These are phyloP conservation scores for Blepharisma undulans DNA, from an alignment of 169 alveolate species.

Conservation along the genomic window DNA sequence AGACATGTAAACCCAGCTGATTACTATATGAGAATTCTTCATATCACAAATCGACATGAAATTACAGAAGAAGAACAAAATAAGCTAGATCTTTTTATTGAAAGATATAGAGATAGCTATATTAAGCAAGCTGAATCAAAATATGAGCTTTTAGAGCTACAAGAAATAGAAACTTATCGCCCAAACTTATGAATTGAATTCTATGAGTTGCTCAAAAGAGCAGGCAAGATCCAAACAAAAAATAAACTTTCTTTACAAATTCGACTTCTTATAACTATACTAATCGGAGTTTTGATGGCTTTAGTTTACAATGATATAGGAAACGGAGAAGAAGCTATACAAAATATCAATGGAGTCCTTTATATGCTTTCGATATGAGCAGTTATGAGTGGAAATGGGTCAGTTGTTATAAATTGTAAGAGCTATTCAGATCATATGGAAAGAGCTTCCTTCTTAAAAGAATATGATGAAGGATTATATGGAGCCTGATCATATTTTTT, in stretches of 20 bases:
- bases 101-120: conserved; percentile 26
- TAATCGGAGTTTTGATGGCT: not conserved
- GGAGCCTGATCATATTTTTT: not conserved
- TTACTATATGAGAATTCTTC: conserved; percentile 46
- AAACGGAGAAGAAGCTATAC: not conserved
- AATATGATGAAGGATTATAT: not conserved
- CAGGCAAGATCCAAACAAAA: not conserved
- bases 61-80: not conserved
- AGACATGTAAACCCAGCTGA: conserved; percentile 56
- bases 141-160: not conserved
- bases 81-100: not conserved
- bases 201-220: not conserved
- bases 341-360: not conserved
- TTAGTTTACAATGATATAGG: not conserved
- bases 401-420: not conserved
- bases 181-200: not conserved
- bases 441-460: not conserved
- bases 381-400: not conserved
- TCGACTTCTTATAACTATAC: not conserved
- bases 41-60: conserved; percentile 5
- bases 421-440: not conserved
- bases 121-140: not conserved
- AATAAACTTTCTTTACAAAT: not conserved
- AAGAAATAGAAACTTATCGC: not conserved
- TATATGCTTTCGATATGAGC: not conserved